Percentiles rank a stretch among this genome's conserved stretches.
These are phyloP conservation scores for Alternaria sp. DNA, from an alignment of 2,329 filamentous ascomycete genomes.

Conservation along the genomic window DNA sequence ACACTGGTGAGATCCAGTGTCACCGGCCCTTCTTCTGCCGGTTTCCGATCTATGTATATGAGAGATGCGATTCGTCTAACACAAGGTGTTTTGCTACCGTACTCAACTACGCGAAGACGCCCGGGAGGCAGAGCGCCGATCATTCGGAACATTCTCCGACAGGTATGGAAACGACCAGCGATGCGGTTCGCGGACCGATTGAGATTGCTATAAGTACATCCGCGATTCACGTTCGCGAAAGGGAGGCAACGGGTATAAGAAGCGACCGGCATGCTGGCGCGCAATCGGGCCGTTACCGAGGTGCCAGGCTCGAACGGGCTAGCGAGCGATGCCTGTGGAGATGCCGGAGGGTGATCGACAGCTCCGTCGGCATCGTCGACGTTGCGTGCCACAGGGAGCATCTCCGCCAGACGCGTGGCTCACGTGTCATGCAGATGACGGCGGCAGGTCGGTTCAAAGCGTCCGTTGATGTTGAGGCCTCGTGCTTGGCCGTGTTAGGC, in stretches of 20 bases:
- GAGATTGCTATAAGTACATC: too few relatives aligned
- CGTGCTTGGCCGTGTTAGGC: not conserved
- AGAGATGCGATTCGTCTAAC: not conserved
- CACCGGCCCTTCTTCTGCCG: not conserved
- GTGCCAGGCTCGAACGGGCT: not conserved
- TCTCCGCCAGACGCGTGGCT: not conserved
- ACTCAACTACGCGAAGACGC: not conserved
- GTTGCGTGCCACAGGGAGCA: not conserved
- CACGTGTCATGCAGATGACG: not conserved
- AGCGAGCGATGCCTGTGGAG: not conserved
- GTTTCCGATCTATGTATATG: not conserved
- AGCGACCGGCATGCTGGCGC: not conserved
- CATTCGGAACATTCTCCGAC: rapidly evolving
- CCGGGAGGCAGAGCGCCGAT: not conserved
- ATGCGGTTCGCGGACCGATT: not conserved
- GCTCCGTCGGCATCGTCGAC: not conserved
- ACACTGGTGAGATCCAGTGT: too few relatives aligned
- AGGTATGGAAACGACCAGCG: not conserved
- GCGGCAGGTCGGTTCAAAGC: not conserved
- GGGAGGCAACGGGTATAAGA: not conserved
- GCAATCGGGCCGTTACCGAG: not conserved
- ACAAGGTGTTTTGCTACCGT: not conserved
- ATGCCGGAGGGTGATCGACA: not conserved
- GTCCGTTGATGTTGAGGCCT: not conserved
- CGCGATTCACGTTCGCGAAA: not conserved